Evolutionary conservation across 1,284 basidiomycete genomes (phyloP), one percentile per base, ranked within the genome.

Genomic region (Cutaneotrichosporon daszewskae): DNA sequence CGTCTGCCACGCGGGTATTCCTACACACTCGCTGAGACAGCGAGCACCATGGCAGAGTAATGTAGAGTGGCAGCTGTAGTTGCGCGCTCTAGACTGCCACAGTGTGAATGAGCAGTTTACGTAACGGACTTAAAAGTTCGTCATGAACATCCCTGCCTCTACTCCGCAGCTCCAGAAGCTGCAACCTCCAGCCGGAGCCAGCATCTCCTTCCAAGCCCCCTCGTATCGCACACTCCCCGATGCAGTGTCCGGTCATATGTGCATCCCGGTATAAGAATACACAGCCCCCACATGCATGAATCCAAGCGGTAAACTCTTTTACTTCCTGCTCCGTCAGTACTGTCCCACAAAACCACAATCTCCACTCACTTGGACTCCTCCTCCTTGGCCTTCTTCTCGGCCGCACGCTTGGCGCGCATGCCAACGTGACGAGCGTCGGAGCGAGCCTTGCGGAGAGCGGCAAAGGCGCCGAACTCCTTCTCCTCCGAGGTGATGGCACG

Each of bases 401-500:
- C 67, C 51, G 67, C 68, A 49, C 77, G 71, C 69, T 75, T 75
- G 76, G 89, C 89, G 76, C 90, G 86, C 59, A 77, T 77, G 73
- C 94, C 94, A 60, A 85, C 89, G 76, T 86, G 79, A 68, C 92
- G 81, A 60, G 84, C 79, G 66, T 82, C 78, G 58, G 90, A 85
- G 62, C 92, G 87, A 57, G 84, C 82, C 56, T 79, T 75, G 68
- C 95, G 91, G 68, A 97, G 87, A 59, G 89, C 80, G 72, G 79
- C 80, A 84, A 80, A 97, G 16, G 91, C 90, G 66, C 85, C 68
- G 77, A 89, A 85, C 59, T 84, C 80, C 72, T 85, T 87, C 76
- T 99, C 94, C 68, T 90, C 88, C 45, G 77, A 75, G 57, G 90
- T 90, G 73, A 98, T 97, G 74, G 87, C 85, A 71, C 94, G 88